Percentiles rank a stretch among this genome's conserved stretches.
Conservation (phyloP, 148 eudicot genomes). For the Nepenthes mirabilis region DNA sequence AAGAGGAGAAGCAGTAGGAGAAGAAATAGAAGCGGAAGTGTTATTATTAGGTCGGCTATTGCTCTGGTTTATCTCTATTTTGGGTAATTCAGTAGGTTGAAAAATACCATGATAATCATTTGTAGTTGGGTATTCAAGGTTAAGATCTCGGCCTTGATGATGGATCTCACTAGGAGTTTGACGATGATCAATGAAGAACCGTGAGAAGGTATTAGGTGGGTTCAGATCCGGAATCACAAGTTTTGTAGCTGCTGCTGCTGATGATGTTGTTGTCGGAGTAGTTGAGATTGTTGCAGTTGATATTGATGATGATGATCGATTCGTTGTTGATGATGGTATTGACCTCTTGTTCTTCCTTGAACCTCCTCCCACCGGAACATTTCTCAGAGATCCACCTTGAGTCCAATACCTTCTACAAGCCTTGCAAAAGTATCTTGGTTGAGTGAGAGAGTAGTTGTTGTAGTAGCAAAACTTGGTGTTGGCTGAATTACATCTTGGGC, state of each 20-base stretch:
- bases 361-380: slow-evolving; percentile 78
- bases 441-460: slow-evolving; percentile 79
- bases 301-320: not conserved
- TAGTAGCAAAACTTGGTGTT: slow-evolving; percentile 81
- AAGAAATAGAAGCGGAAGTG: slow-evolving; percentile 7
- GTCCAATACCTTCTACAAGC: slow-evolving; percentile 87
- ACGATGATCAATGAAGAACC: slow-evolving; percentile 11
- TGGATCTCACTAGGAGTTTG: slow-evolving; percentile 41
- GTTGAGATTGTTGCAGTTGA: not conserved
- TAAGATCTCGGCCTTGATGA: slow-evolving; percentile 49
- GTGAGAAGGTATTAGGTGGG: slow-evolving; percentile 14
- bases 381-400: slow-evolving; percentile 65
- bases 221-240: slow-evolving; percentile 35
- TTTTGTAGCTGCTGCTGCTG: slow-evolving; percentile 1
- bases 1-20: slow-evolving; percentile 15
- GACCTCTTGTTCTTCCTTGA: slow-evolving; percentile 72
- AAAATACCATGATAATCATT: slow-evolving; percentile 22
- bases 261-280: not conserved
- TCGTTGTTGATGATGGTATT: slow-evolving; percentile 8
- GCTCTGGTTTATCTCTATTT: slow-evolving; percentile 20
- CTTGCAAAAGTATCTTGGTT: slow-evolving; percentile 78
- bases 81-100: slow-evolving; percentile 27
- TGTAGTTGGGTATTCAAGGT: slow-evolving; percentile 36
- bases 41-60: slow-evolving; percentile 7
- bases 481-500: slow-evolving; percentile 69